phyloP scores from a whole-genome alignment of 2,329 filamentous ascomycete genomes.

The Trichophaea hybrida region DNA sequence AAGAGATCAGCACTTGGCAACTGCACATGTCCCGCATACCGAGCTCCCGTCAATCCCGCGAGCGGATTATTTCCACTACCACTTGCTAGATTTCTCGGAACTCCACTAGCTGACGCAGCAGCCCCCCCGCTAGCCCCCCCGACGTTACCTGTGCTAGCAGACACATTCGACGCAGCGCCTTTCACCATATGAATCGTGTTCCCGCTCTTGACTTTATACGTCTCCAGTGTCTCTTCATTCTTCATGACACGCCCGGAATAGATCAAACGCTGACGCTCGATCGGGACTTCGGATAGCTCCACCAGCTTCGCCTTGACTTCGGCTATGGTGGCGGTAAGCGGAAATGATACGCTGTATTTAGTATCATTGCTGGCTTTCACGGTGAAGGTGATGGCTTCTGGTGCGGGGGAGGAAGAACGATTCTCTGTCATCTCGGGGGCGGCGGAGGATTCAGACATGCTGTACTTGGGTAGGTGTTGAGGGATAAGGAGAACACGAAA shows the following conservation, averaged over 20 bases:
- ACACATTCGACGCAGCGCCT: conserved; percentile 74
- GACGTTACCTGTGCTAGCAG: conserved; percentile 33
- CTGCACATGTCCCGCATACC: conserved; percentile 83
- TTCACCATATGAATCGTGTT: conserved; percentile 96
- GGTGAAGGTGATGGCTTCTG: conserved; percentile 70
- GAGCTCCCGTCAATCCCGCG: conserved; percentile 76
- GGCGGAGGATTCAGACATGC: neutral
- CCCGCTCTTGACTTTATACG: conserved; percentile 89
- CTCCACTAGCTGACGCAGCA: conserved; percentile 2
- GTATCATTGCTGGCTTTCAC: conserved; percentile 91
- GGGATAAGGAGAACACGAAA: neutral
- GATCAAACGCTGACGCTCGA: conserved; percentile 83
- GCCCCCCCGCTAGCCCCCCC: conserved; percentile 29
- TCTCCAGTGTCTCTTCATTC: conserved; percentile 69
- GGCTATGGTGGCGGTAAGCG: conserved; percentile 58
- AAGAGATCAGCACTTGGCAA: conserved; percentile 80
- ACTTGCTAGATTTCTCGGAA: conserved; percentile 64
- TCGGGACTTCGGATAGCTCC: conserved; percentile 56
- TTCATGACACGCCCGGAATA: conserved; percentile 96
- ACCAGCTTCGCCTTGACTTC: conserved; percentile 86
- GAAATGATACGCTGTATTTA: conserved; percentile 69
- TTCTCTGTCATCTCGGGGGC: conserved; percentile 5
- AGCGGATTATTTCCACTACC: conserved; percentile 79
- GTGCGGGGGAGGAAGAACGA: conserved; percentile 20
- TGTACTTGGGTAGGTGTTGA: neutral